These are phyloP conservation scores for Penicillium parvum DNA, from an alignment of 495 filamentous ascomycete species.

Conservation along the genomic window DNA sequence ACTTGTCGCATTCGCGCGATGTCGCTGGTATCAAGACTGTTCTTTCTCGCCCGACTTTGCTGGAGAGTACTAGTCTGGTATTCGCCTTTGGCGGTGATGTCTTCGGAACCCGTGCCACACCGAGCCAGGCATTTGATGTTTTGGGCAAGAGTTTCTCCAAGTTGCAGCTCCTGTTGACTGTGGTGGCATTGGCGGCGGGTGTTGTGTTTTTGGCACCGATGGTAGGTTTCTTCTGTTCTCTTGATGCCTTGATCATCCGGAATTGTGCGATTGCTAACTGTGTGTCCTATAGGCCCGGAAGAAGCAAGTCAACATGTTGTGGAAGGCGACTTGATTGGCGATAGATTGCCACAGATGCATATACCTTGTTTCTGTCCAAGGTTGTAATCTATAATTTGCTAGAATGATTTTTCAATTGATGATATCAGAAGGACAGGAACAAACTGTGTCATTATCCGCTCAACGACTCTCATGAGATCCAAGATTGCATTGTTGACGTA, in stretches of 20 bases:
- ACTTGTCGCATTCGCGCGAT: constrained; percentile 77
- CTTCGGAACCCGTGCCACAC: constrained; percentile 79
- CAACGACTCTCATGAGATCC: no score
- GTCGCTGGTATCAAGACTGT: constrained; percentile 70
- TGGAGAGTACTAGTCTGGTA: constrained; percentile 93
- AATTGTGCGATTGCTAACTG: constrained; percentile 12
- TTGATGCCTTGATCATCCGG: no score
- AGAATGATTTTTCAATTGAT: constrained; percentile 5
- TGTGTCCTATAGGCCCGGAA: constrained; percentile 27
- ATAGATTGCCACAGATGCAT: background rate
- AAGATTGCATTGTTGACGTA: no score
- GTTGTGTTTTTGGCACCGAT: constrained; percentile 77
- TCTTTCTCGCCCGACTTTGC: constrained; percentile 64
- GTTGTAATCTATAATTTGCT: constrained; percentile 12
- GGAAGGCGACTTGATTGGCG: constrained; percentile 30
- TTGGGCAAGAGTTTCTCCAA: constrained; percentile 92
- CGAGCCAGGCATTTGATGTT: constrained; percentile 85
- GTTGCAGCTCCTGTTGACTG: constrained; percentile 74
- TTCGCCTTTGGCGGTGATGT: constrained; percentile 85
- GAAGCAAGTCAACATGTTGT: constrained; percentile 41
- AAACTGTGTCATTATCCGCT: no score
- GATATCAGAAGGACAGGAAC: no score
- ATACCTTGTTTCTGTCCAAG: constrained; percentile 3
- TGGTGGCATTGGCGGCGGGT: constrained; percentile 68
- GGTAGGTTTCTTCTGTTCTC: constrained; percentile 49